phyloP scores from a whole-genome alignment of 257 asterid genomes.

The Solanum ossicruentum region DNA sequence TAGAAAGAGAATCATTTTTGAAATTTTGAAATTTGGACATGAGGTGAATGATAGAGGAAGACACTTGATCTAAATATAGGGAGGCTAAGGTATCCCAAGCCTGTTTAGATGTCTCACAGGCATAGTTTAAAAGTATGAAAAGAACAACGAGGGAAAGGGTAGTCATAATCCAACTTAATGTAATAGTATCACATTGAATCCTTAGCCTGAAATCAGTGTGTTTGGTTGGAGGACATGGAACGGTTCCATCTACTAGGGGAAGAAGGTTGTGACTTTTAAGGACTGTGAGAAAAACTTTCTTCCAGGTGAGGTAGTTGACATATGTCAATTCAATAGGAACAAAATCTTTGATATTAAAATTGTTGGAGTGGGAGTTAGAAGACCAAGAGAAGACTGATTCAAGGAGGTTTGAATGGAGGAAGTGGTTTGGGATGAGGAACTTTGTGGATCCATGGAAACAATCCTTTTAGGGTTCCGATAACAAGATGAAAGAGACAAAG shows the following conservation, averaged over 20 bases:
- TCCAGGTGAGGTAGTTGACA: not conserved
- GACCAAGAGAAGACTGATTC: not conserved
- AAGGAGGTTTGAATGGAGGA: not conserved
- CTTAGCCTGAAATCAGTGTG: not conserved
- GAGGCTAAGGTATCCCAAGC: not conserved
- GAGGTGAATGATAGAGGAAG: too few relatives aligned
- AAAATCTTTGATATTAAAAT: not conserved
- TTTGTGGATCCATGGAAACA: not conserved
- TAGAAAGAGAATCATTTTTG: too few relatives aligned
- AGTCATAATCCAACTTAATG: not conserved
- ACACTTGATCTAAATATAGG: too few relatives aligned
- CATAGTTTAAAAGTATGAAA: not conserved
- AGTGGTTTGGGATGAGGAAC: not conserved
- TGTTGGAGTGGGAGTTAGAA: not conserved
- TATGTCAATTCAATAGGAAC: not conserved
- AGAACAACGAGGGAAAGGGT: not conserved
- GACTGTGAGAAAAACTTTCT: not conserved
- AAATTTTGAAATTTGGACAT: too few relatives aligned
- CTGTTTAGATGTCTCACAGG: not conserved
- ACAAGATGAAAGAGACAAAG: not conserved
- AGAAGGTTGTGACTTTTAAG: not conserved
- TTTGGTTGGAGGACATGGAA: not conserved
- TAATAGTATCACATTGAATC: not conserved
- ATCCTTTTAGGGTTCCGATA: not conserved
- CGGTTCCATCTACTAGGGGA: not conserved